These are phyloP conservation scores for Russula earlei DNA, from an alignment of 768 basidiomycete genomes.

Conservation along the genomic window DNA sequence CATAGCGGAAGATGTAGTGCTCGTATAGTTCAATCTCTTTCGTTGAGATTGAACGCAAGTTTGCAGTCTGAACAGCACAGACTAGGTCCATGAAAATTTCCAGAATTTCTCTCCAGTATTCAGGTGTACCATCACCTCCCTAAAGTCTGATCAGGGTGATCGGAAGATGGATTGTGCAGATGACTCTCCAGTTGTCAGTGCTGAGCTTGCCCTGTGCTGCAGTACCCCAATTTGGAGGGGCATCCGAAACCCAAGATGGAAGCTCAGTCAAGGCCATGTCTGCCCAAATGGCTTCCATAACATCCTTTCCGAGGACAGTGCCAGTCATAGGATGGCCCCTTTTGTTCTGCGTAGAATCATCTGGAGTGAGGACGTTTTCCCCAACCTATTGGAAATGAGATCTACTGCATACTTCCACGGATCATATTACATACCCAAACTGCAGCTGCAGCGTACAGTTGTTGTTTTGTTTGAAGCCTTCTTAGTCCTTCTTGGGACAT, in stretches of 20 bases:
- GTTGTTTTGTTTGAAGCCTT: not conserved
- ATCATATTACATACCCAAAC: not conserved
- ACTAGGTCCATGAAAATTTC: too few relatives aligned
- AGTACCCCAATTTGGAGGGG: conserved; percentile 29
- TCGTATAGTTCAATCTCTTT: too few relatives aligned
- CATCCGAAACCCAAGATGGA: conserved; percentile 28
- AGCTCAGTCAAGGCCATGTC: too few relatives aligned
- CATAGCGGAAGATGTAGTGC: too few relatives aligned
- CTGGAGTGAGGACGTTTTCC: not conserved
- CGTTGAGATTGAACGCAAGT: too few relatives aligned
- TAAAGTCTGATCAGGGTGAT: conserved; percentile 31
- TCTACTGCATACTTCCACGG: too few relatives aligned
- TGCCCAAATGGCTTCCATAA: too few relatives aligned
- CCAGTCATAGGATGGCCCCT: not conserved
- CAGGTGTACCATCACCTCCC: too few relatives aligned
- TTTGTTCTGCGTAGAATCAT: not conserved
- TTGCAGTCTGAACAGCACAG: too few relatives aligned
- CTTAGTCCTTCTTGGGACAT: too few relatives aligned
- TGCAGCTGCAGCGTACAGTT: not conserved
- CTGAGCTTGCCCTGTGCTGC: conserved; percentile 27
- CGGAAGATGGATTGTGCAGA: conserved; percentile 27
- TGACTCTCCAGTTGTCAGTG: conserved; percentile 30
- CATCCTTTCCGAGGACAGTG: conserved; percentile 24
- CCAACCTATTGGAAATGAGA: not conserved
- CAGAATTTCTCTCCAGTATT: too few relatives aligned